Evolutionary conservation across 176 grass and related monocot genomes (phyloP).

Genomic region (Juncus effusus): DNA sequence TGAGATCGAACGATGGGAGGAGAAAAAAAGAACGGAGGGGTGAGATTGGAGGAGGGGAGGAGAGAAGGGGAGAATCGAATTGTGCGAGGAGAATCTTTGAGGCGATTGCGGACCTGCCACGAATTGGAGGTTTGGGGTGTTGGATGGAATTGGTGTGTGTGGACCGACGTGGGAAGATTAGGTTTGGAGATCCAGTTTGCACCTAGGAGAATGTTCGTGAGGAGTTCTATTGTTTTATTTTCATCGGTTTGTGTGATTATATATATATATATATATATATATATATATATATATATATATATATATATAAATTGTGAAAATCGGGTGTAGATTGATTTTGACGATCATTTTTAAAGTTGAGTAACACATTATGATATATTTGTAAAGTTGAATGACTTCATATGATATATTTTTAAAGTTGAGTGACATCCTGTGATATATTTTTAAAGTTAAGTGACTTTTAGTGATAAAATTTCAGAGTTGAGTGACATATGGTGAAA

Average conservation of each 20-base stretch:
- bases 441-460: too few species aligned
- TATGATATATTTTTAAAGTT: too few species aligned
- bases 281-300: too few species aligned
- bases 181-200: neutral
- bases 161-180: neutral
- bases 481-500: too few species aligned
- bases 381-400: too few species aligned
- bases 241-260: neutral
- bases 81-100: conserved; percentile 30
- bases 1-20: neutral
- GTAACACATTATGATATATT: too few species aligned
- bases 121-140: neutral
- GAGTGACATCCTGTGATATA: too few species aligned
- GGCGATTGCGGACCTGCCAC: conserved; percentile 21
- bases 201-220: neutral
- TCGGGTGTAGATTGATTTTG: too few species aligned
- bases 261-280: too few species aligned
- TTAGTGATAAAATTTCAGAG: too few species aligned
- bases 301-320: too few species aligned
- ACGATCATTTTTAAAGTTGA: too few species aligned
- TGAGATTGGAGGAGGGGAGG: neutral
- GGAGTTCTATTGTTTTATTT: neutral
- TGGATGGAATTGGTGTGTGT: neutral
- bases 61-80: conserved; percentile 28
- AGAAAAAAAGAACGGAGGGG: neutral